These are phyloP conservation scores for Lecanicillium sp. DNA, from an alignment of 2,329 filamentous ascomycete genomes.

Conservation along the genomic window DNA sequence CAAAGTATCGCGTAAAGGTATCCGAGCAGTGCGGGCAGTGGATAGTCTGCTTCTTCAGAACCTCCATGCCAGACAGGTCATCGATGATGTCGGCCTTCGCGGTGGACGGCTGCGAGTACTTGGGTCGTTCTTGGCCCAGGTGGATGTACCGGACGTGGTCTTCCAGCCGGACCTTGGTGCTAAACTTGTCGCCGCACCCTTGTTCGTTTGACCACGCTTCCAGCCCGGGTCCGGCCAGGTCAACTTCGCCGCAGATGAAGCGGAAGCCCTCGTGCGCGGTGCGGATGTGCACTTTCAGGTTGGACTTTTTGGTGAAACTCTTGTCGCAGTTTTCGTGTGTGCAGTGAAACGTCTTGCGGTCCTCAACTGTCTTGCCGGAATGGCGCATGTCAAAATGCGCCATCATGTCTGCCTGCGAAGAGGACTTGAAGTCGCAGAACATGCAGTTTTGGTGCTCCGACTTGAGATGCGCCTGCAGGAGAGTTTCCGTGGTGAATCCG, in stretches of 20 bases:
- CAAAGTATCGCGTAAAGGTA: constrained; percentile 42
- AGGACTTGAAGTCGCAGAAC: constrained; percentile 64
- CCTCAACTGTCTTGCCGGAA: constrained; percentile 51
- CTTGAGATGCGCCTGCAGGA: constrained; percentile 67
- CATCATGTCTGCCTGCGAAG: constrained; percentile 59
- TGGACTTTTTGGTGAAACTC: constrained; percentile 75
- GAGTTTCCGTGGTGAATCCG: constrained; percentile 63
- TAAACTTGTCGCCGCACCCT: constrained; percentile 69
- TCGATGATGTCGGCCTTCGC: constrained; percentile 27
- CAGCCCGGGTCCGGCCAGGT: constrained; percentile 51
- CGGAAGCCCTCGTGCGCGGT: constrained; percentile 68
- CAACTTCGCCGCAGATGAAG: constrained; percentile 70
- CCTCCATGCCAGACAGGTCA: constrained; percentile 32
- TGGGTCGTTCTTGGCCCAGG: constrained; percentile 48
- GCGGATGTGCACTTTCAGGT: constrained; percentile 71
- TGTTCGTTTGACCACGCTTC: constrained; percentile 55
- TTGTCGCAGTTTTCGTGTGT: constrained; percentile 61
- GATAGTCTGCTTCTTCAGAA: constrained; percentile 33
- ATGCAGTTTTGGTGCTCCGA: constrained; percentile 68
- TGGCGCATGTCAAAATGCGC: constrained; percentile 75
- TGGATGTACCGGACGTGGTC: constrained; percentile 82
- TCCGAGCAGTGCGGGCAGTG: constrained; percentile 37
- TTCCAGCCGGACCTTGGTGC: constrained; percentile 70
- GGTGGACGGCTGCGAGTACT: constrained; percentile 15
- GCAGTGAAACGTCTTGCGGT: constrained; percentile 61